A percentile compares a stretch with the other conserved stretches of the same genome.
These are phyloP conservation scores for Colletotrichum lupini DNA, from an alignment of 2,329 filamentous ascomycete species.

Conservation along the genomic window DNA sequence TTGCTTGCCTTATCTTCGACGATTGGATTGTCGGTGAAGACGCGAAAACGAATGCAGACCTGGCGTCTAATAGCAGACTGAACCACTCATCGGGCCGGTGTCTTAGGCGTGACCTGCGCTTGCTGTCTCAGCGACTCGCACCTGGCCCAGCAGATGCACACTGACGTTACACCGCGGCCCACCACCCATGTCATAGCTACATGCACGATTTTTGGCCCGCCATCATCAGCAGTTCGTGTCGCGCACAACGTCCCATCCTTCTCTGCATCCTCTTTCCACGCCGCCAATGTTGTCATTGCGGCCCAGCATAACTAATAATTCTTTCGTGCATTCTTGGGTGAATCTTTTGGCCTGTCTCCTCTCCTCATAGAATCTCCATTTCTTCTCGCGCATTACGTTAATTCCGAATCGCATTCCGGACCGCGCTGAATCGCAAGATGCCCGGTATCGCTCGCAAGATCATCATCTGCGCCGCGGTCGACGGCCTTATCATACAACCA, in stretches of 20 bases:
- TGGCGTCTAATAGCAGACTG: not conserved
- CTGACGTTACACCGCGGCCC: conserved; percentile 35
- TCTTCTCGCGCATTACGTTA: conserved; percentile 6
- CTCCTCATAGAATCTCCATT: not conserved
- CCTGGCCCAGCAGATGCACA: conserved; percentile 3
- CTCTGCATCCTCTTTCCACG: conserved; percentile 9
- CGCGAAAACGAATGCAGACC: not conserved
- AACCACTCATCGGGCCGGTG: conserved; percentile 18
- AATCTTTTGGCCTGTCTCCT: not conserved
- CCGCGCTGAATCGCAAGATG: conserved; percentile 60
- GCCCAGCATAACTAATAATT: not conserved
- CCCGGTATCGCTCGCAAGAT: conserved; percentile 83
- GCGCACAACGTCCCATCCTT: conserved; percentile 18
- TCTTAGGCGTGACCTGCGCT: conserved; percentile 27
- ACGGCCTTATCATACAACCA: conserved; percentile 85
- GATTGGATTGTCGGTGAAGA: not conserved
- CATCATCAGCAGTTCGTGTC: conserved; percentile 30
- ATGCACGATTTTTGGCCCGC: conserved; percentile 16
- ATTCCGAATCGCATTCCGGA: not conserved
- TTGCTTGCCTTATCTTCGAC: not conserved
- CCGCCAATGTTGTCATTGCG: not conserved
- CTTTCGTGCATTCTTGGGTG: not conserved
- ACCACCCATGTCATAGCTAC: conserved; percentile 36
- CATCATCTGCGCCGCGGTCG: conserved; percentile 81
- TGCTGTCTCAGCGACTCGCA: not conserved